phyloP scores from a whole-genome alignment of 192 early-diverging fungal genomes.

The Coemansia sp. region DNA sequence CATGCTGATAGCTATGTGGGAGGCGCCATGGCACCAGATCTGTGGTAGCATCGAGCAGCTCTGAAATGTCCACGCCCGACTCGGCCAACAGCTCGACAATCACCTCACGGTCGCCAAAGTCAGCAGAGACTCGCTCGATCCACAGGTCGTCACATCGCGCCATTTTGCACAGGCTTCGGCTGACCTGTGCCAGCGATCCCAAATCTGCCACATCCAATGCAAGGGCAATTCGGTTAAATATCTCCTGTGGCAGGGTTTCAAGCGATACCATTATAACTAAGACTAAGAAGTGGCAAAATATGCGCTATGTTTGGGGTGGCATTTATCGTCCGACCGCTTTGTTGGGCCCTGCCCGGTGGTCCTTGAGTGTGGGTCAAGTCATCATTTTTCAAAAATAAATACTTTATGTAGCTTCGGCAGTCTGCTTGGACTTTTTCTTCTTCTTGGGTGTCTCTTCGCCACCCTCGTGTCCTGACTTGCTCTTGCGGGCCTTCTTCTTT shows the following conservation, averaged over 20 bases:
- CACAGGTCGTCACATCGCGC: constrained; percentile 34
- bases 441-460: constrained; percentile 23
- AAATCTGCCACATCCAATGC: constrained; percentile 28
- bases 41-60: constrained; percentile 17
- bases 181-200: constrained; percentile 27
- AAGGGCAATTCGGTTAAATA: constrained; percentile 40
- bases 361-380: constrained; percentile 1
- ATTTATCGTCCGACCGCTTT: background rate
- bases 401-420: background rate
- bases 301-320: background rate
- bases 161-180: constrained; percentile 25
- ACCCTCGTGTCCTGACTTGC: constrained; percentile 7
- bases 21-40: constrained; percentile 36
- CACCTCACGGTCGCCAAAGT: constrained; percentile 46
- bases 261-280: constrained; percentile 16
- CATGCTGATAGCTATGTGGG: background rate
- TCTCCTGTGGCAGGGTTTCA: constrained; percentile 35
- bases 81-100: constrained; percentile 41
- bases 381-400: constrained; percentile 1
- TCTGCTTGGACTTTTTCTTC: constrained; percentile 17
- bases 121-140: constrained; percentile 41
- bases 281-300: background rate
- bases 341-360: background rate
- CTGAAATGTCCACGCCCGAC: constrained; percentile 44
- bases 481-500: constrained; percentile 13